A percentile compares a stretch with the other conserved stretches of the same genome.
phyloP scores from a whole-genome alignment of 768 basidiomycete genomes.

The Trametes cubensis region DNA sequence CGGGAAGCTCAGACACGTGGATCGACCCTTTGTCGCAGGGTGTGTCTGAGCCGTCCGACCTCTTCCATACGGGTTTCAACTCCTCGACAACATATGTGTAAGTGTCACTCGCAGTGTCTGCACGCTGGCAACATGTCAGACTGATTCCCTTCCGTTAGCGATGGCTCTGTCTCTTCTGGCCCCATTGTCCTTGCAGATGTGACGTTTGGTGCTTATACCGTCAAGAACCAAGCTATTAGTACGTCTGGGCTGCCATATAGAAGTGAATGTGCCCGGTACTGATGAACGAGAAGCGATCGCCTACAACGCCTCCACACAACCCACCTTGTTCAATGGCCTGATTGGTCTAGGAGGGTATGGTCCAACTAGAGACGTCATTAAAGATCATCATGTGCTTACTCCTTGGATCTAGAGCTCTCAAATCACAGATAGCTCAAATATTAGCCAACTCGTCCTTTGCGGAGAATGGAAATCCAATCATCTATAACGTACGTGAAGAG shows the following conservation, averaged over 20 bases:
- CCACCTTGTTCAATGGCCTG: background rate
- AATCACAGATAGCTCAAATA: background rate
- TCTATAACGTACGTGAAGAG: constrained; percentile 8
- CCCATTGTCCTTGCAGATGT: constrained; percentile 12
- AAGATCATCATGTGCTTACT: background rate
- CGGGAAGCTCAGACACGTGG: constrained; percentile 17
- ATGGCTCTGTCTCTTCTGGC: constrained; percentile 3
- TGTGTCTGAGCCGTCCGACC: background rate
- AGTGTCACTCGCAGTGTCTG: too few species aligned
- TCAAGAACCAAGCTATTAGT: constrained; percentile 20
- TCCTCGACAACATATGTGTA: constrained; percentile 8
- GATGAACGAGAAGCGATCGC: background rate
- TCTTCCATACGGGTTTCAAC: constrained; percentile 6
- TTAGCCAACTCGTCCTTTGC: background rate
- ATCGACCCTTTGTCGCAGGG: constrained; percentile 9
- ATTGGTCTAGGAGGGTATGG: constrained; percentile 12
- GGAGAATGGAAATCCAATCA: constrained; percentile 9
- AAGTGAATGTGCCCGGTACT: background rate
- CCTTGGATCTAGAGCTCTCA: too few species aligned
- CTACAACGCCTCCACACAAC: background rate
- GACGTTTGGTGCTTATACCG: constrained; percentile 9
- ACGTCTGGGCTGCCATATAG: background rate
- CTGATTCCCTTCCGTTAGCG: background rate
- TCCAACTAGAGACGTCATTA: background rate
- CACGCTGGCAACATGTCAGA: too few species aligned